Evolutionary conservation across 441 rosid genomes (phyloP).

Genomic region (Erysimum pusillum): DNA sequence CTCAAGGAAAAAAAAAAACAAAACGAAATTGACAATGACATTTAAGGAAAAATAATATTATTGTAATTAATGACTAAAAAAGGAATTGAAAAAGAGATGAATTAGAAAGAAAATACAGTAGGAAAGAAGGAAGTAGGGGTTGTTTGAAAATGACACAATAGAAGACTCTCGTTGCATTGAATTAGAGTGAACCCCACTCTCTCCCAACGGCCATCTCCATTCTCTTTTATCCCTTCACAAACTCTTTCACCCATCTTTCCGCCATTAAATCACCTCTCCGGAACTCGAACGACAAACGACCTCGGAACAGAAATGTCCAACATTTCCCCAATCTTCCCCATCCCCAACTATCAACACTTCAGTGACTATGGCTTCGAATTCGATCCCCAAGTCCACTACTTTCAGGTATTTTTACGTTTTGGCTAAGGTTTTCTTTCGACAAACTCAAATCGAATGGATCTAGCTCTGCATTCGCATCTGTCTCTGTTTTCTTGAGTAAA

Average conservation of each 20-base stretch:
- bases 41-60: background rate
- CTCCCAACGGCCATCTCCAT: conserved; percentile 45
- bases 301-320: conserved; percentile 21
- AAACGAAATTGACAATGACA: background rate
- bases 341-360: conserved; percentile 73
- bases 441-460: background rate
- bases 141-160: conserved; percentile 31
- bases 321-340: conserved; percentile 74
- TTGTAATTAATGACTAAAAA: background rate
- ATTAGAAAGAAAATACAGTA: background rate
- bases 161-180: conserved; percentile 36
- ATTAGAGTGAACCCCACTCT: conserved; percentile 38
- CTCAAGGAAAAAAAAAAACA: background rate
- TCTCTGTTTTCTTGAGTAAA: conserved; percentile 21
- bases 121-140: conserved; percentile 7
- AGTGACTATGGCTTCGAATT: conserved; percentile 94
- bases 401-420: conserved; percentile 59
- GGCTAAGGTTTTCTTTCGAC: background rate
- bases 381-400: conserved; percentile 81
- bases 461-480: background rate
- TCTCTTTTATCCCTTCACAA: background rate
- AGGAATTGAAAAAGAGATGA: conserved; percentile 1
- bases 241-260: background rate
- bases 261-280: conserved; percentile 25
- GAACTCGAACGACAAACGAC: background rate